Evolutionary conservation across 2,329 filamentous ascomycete genomes (phyloP).

Genomic region (Penicillium verrucosum): DNA sequence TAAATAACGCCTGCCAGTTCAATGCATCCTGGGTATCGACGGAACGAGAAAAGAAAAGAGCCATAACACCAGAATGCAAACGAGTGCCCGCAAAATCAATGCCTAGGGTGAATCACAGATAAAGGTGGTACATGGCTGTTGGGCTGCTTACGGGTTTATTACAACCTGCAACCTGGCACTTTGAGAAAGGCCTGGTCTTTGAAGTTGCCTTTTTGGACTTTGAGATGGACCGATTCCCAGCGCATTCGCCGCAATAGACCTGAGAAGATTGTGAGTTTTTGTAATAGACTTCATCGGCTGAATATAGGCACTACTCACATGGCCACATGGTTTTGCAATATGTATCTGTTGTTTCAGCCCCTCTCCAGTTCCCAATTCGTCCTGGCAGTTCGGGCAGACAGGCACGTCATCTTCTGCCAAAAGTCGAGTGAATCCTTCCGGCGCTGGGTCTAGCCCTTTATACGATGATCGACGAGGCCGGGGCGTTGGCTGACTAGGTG

Average conservation of each 20-base stretch:
- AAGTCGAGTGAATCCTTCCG: slow-evolving; percentile 75
- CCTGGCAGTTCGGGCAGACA: slow-evolving; percentile 81
- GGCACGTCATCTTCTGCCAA: slow-evolving; percentile 69
- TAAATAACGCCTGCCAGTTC: slow-evolving; percentile 15
- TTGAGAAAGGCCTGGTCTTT: slow-evolving; percentile 41
- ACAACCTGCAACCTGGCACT: slow-evolving; percentile 45
- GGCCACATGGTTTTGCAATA: slow-evolving; percentile 86
- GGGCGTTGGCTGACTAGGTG: background rate
- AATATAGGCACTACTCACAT: slow-evolving; percentile 58
- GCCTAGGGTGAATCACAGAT: slow-evolving; percentile 36
- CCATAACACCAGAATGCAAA: slow-evolving; percentile 24
- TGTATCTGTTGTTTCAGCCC: slow-evolving; percentile 79
- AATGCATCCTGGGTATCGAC: slow-evolving; percentile 27
- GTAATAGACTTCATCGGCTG: background rate
- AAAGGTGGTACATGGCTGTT: slow-evolving; percentile 47
- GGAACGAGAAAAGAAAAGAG: slow-evolving; percentile 8
- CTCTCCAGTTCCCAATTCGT: slow-evolving; percentile 75
- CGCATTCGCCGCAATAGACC: slow-evolving; percentile 51
- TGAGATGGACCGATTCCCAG: slow-evolving; percentile 38
- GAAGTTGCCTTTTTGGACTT: slow-evolving; percentile 34
- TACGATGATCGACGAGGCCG: slow-evolving; percentile 37
- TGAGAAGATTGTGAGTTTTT: slow-evolving; percentile 20
- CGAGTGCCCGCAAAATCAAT: slow-evolving; percentile 1
- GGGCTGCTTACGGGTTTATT: slow-evolving; percentile 39
- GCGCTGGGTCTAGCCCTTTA: slow-evolving; percentile 62